Evolutionary conservation across 495 filamentous ascomycete genomes (phyloP).

Genomic region (Amphirosellinia nigrospora): DNA sequence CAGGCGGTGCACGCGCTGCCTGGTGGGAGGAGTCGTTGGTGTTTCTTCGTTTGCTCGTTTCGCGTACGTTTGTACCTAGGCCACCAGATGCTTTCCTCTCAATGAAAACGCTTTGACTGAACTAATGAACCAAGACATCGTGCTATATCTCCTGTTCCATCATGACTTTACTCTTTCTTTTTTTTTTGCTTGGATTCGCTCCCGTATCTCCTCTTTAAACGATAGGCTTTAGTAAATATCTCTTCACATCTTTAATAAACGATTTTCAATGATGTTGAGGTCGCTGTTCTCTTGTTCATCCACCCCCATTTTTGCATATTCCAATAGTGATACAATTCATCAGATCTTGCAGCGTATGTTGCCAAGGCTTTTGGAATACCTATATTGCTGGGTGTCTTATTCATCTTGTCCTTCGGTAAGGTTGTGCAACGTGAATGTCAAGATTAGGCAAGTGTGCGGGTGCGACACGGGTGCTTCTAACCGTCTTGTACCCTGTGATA

Average conservation of each 20-base stretch:
- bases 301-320: not conserved
- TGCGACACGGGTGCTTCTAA: not conserved
- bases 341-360: not conserved
- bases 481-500: not conserved
- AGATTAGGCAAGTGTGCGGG: not conserved
- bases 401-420: not conserved
- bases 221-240: not conserved
- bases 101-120: slow-evolving; percentile 38
- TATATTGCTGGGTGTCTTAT: not conserved
- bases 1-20: slow-evolving; percentile 36
- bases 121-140: not conserved
- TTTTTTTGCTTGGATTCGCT: not conserved
- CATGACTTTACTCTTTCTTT: not conserved
- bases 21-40: slow-evolving; percentile 35
- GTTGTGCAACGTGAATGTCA: not conserved
- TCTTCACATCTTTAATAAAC: not conserved
- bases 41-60: slow-evolving; percentile 35
- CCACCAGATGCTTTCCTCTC: slow-evolving; percentile 37
- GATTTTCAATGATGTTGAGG: not conserved
- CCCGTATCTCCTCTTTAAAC: not conserved
- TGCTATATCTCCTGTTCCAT: not conserved
- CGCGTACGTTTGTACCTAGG: slow-evolving; percentile 39
- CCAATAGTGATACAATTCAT: not conserved
- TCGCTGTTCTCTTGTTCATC: not conserved
- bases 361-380: too few relatives aligned